Evolutionary conservation across 2,329 filamentous ascomycete genomes (phyloP).

Genomic region (Alternaria infectoria): DNA sequence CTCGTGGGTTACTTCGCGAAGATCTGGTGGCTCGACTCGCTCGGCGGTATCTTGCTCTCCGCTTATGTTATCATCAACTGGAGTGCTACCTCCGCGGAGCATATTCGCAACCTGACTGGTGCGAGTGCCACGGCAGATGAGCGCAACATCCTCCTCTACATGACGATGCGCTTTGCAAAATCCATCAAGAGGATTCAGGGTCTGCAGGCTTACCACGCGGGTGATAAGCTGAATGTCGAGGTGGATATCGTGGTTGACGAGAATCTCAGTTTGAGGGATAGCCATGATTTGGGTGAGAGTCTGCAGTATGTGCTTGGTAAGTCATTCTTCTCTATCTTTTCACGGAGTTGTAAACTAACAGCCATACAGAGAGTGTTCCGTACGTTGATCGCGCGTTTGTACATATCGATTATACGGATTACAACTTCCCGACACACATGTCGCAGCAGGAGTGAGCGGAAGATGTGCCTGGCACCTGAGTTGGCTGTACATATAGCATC

Average conservation of each 20-base stretch:
- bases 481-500: background rate
- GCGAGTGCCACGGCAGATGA: constrained; percentile 80
- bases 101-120: constrained; percentile 81
- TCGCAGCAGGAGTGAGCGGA: constrained; percentile 51
- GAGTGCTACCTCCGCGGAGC: constrained; percentile 73
- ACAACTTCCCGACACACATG: constrained; percentile 60
- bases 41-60: constrained; percentile 80
- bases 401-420: constrained; percentile 59
- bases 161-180: constrained; percentile 92
- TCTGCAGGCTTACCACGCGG: constrained; percentile 81
- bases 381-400: constrained; percentile 68
- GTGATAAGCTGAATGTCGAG: constrained; percentile 83
- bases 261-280: constrained; percentile 75
- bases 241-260: constrained; percentile 85
- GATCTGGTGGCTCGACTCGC: constrained; percentile 83
- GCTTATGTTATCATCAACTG: constrained; percentile 80
- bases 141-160: constrained; percentile 83
- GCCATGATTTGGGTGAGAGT: constrained; percentile 78
- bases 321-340: constrained; percentile 2
- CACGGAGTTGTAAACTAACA: constrained; percentile 10
- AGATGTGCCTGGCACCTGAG: background rate
- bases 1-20: constrained; percentile 77
- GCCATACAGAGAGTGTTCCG: constrained; percentile 68
- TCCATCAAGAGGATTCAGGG: constrained; percentile 87
- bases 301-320: constrained; percentile 78